Percentiles rank a stretch among this genome's conserved stretches.
These are phyloP conservation scores for Podila epigama DNA, from an alignment of 192 early-diverging fungal species.

Conservation along the genomic window DNA sequence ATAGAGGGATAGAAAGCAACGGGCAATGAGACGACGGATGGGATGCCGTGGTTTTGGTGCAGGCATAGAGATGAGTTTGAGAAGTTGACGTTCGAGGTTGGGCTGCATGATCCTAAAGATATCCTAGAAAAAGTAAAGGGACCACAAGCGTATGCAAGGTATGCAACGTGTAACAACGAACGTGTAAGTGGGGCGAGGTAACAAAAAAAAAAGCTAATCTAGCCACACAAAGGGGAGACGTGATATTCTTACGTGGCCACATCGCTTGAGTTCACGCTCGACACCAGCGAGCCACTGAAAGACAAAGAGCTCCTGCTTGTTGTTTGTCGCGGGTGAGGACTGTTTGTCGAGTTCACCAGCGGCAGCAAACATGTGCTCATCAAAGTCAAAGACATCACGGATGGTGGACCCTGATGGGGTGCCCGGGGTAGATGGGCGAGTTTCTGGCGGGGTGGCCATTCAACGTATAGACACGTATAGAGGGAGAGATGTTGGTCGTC, in stretches of 20 bases:
- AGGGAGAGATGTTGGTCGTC: background rate
- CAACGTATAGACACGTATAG: no score
- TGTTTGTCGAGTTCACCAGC: conserved; percentile 46
- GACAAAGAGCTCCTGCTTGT: conserved; percentile 81
- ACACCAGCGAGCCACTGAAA: conserved; percentile 91
- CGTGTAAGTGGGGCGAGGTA: no score
- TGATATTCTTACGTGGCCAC: conserved; percentile 57
- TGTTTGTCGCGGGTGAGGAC: conserved; percentile 33
- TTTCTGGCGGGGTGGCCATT: conserved; percentile 37
- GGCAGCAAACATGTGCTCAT: conserved; percentile 30
- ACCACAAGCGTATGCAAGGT: no score
- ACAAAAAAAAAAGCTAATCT: background rate
- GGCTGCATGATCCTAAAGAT: conserved; percentile 69
- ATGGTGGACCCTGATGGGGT: conserved; percentile 34
- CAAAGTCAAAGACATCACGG: conserved; percentile 47
- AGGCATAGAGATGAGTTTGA: conserved; percentile 71
- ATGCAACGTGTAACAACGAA: no score
- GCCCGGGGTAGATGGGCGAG: conserved; percentile 44
- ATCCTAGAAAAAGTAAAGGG: no score
- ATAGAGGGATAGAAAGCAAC: conserved; percentile 75
- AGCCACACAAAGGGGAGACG: background rate
- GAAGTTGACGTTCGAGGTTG: conserved; percentile 75
- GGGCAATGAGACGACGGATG: conserved; percentile 72
- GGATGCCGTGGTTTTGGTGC: conserved; percentile 71
- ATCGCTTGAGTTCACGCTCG: conserved; percentile 73